phyloP scores from a whole-genome alignment of 768 basidiomycete genomes.

The Mycena alexandri region DNA sequence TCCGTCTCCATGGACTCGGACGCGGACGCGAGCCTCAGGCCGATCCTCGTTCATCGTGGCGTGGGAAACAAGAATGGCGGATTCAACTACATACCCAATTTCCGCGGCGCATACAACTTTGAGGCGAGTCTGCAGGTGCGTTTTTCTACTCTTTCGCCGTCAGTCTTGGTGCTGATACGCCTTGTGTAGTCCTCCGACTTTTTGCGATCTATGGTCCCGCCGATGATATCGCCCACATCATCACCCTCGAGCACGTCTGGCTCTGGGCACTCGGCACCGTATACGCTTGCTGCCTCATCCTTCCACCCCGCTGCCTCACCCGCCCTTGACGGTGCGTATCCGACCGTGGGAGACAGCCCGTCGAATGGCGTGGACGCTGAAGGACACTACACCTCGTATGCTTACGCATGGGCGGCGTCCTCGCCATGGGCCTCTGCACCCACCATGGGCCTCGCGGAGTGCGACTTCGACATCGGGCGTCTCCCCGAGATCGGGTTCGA shows the following conservation, averaged over 20 bases:
- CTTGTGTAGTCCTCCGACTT: slow-evolving; percentile 60
- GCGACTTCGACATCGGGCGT: slow-evolving; percentile 32
- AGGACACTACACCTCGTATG: slow-evolving; percentile 10
- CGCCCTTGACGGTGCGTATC: not conserved
- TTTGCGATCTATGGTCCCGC: slow-evolving; percentile 61
- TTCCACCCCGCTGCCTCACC: slow-evolving; percentile 28
- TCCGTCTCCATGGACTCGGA: slow-evolving; percentile 74
- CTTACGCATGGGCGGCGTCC: slow-evolving; percentile 14
- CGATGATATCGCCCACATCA: not conserved
- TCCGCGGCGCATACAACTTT: slow-evolving; percentile 57
- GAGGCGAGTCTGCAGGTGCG: slow-evolving; percentile 62
- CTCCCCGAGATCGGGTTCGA: slow-evolving; percentile 31
- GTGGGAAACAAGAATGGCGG: slow-evolving; percentile 6
- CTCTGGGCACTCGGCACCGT: slow-evolving; percentile 31
- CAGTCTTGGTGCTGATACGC: slow-evolving; percentile 22
- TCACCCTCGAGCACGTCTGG: slow-evolving; percentile 21
- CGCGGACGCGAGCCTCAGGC: slow-evolving; percentile 39
- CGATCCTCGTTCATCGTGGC: slow-evolving; percentile 28
- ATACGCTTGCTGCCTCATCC: slow-evolving; percentile 22
- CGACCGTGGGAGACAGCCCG: not conserved
- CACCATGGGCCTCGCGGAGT: slow-evolving; percentile 9
- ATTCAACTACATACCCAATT: slow-evolving; percentile 68
- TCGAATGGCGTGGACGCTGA: not conserved
- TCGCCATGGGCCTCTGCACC: slow-evolving; percentile 16
- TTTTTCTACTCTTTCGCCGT: slow-evolving; percentile 26